Conservation (phyloP, 768 basidiomycete genomes). For the Serendipita sp. region DNA sequence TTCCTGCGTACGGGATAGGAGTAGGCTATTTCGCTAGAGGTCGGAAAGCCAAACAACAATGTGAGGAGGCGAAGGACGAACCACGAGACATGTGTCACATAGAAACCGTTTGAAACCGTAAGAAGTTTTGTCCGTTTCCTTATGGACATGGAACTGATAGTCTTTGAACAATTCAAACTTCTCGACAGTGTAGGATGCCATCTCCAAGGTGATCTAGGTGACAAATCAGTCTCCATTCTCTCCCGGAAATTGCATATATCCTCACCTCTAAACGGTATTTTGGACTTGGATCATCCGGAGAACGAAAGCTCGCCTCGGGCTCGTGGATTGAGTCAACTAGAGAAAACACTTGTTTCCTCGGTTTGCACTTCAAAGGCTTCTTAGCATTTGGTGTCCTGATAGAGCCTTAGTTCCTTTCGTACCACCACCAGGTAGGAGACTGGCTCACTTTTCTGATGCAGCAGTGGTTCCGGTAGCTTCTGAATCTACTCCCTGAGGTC, state of each 20-base stretch:
- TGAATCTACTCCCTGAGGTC: neutral
- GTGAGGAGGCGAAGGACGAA: slow-evolving; percentile 22
- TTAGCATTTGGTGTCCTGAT: neutral
- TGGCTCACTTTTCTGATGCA: neutral
- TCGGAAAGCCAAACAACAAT: neutral
- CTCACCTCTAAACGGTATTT: slow-evolving; percentile 47
- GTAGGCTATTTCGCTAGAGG: slow-evolving; percentile 27
- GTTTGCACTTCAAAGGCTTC: neutral
- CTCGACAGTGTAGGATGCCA: slow-evolving; percentile 58
- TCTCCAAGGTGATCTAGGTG: slow-evolving; percentile 54
- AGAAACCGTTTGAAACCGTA: slow-evolving; percentile 56
- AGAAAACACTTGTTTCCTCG: slow-evolving; percentile 20
- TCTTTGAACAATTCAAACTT: slow-evolving; percentile 62
- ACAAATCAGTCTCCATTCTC: neutral
- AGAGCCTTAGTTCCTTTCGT: no score
- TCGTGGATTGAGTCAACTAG: slow-evolving; percentile 37
- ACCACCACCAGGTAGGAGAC: no score
- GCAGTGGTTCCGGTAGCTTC: neutral
- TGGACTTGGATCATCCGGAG: slow-evolving; percentile 15
- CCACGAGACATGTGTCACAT: slow-evolving; percentile 58
- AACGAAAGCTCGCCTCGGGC: slow-evolving; percentile 29
- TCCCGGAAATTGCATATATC: neutral
- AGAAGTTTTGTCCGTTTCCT: slow-evolving; percentile 38
- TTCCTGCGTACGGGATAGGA: slow-evolving; percentile 39
- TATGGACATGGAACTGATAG: slow-evolving; percentile 70